A percentile compares a stretch with the other conserved stretches of the same genome.
Evolutionary conservation across 2,329 filamentous ascomycete species (phyloP).

Genomic region (Phialophora expanda): DNA sequence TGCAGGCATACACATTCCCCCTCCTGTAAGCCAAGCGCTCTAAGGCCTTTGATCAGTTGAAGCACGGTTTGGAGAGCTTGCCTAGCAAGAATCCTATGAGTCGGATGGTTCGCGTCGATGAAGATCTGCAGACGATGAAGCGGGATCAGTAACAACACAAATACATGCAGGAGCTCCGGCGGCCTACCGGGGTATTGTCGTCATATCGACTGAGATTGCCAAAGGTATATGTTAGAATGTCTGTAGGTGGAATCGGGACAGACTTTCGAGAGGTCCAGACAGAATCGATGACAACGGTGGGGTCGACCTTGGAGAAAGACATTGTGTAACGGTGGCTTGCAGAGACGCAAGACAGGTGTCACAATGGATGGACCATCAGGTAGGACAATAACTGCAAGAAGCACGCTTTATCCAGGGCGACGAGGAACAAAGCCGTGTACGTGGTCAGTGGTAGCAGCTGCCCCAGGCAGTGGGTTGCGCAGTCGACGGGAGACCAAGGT

Average conservation of each 20-base stretch:
- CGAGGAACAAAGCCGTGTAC: constrained; percentile 9
- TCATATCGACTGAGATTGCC: constrained; percentile 45
- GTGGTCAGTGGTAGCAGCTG: not conserved
- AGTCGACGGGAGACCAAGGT: not conserved
- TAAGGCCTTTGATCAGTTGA: constrained; percentile 50
- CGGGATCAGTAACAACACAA: constrained; percentile 9
- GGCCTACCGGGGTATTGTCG: constrained; percentile 43
- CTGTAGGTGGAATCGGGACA: constrained; percentile 34
- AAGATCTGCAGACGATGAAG: constrained; percentile 42
- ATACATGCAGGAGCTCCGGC: constrained; percentile 14
- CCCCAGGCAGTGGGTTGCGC: not conserved
- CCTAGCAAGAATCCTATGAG: constrained; percentile 45
- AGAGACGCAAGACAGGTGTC: constrained; percentile 28
- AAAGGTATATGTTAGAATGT: constrained; percentile 52
- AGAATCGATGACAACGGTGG: constrained; percentile 7
- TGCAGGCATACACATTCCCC: constrained; percentile 54
- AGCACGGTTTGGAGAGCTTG: constrained; percentile 47
- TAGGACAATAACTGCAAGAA: constrained; percentile 23
- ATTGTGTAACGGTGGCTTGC: constrained; percentile 36
- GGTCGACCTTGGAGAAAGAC: constrained; percentile 23
- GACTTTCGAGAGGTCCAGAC: constrained; percentile 27
- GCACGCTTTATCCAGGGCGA: constrained; percentile 16
- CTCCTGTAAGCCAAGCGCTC: constrained; percentile 45
- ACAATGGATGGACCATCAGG: constrained; percentile 25
- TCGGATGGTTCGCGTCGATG: constrained; percentile 50